Evolutionary conservation across 306 rosid species (phyloP), one percentile per base, ranked within the genome.

Genomic region (Arachis stenosperma): DNA sequence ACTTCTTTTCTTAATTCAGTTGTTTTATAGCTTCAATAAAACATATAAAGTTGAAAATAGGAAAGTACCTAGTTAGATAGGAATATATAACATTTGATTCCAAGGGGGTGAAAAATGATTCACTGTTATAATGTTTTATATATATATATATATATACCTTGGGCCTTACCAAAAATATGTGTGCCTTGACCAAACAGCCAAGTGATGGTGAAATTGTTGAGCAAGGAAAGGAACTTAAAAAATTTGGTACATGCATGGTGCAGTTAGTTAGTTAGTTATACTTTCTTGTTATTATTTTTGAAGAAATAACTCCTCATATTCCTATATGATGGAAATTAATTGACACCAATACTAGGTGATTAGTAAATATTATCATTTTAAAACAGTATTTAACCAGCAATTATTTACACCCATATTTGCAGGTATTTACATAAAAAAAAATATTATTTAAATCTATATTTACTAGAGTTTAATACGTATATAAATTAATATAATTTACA

Each of bases 151-250:
- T 15, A 15, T 15, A 15, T 15, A 15, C 0, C 0, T 17, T 17
- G 37, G 37, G 37, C 61, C 42, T 46, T 33, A 61, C 57, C 29
- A 30, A 72, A 51, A 62, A 55, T 5, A 12, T 55, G 5, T 55
- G 27, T 8, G 36, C 13, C 65, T 64, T 64, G 6, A 69, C 44
- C 52, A 74, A 78, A 65, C 71, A 52, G 68, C 78, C 75, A 75
- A 66, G 61, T 61, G 13, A 54, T 39, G 62, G 53, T 51, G 48
- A 69, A 67, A 65, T 50, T 37, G 79, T 65, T 54, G 36, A 65
- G 67, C 27, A 36, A 61, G 67, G 57, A 9, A 65, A 65, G 72
- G 58, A 41, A 82, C 67, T 51, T 73, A 74, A 69, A 69, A 64
- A 17, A 17, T 17, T 17, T 17, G 17, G 17, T 17, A 17, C 17